Base-by-base conservation (phyloP, 352 stramenopile genomes). In the Aphanomyces cochlioides region DNA sequence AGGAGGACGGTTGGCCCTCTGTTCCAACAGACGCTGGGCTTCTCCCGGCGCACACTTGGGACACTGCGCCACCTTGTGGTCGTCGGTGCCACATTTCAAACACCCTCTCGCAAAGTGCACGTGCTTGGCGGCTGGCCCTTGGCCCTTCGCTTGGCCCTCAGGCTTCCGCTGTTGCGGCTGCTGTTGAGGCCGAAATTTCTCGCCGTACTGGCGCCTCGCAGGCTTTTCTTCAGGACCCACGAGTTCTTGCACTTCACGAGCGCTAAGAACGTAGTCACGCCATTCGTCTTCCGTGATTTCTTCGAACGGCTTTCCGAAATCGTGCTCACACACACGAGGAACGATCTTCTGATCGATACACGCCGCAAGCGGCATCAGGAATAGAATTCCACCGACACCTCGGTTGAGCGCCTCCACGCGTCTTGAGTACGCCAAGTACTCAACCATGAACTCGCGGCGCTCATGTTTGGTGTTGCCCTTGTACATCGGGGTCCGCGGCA, bases 281-380 rank as follows among this genome's bases (percentile, higher is more conserved):
- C 58, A 70, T n/a, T 69, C 59, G 15, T 70, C 39, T 38, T 69
- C 41, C 15, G 58, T 45, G 0, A 74, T 48, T 56, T 74, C 48
- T 10, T 15, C 37, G 39, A 69, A 60, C 28, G 47, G n/a, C 15
- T 60, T 34, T 6, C 39, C 17, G 4, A 74, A 19, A 39, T 74
- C 59, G 28, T 69, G 67, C 38, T 54, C 45, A 19, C 68, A 69
- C 34, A 74, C 67, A 61, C 68, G 57, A n/a, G 67, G 45, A 47
- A 69, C n/a, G 12, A 56, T 74, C 34, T 39, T 45, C n/a, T 74
- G 68, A 15, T 70, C 68, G 17, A 74, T 63, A 21, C 50, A 64
- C 15, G 59, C 40, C 41, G 56, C 54, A 19, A 74, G 13, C 5
- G 59, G 68, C 68, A 74, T 74, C 34, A 74, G 12, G 5, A 47